Evolutionary conservation across 768 basidiomycete species (phyloP).

Genomic region (Leccinum obscurum): DNA sequence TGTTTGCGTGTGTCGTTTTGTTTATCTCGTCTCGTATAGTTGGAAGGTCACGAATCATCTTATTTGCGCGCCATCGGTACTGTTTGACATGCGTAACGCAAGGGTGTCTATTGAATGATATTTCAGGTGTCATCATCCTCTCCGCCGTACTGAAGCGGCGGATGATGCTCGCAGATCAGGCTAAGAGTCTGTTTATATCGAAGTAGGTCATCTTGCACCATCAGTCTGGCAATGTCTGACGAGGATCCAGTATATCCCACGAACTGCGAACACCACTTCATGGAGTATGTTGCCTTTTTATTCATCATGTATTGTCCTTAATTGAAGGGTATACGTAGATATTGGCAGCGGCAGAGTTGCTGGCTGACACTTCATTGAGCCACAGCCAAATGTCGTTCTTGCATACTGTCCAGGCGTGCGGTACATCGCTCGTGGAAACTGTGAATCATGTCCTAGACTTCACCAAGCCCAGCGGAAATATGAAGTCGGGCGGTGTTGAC

Average conservation of each 20-base stretch:
- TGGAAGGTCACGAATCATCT: conserved; percentile 88
- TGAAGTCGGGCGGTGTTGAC: conserved; percentile 75
- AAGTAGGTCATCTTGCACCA: no score
- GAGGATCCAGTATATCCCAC: no score
- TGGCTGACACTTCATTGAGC: conserved; percentile 79
- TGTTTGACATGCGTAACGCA: not conserved
- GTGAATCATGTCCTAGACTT: conserved; percentile 97
- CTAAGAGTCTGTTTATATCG: no score
- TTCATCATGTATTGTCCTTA: not conserved
- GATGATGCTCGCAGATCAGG: no score
- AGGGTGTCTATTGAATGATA: conserved; percentile 5
- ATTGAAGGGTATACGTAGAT: conserved; percentile 48
- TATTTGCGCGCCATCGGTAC: conserved; percentile 88
- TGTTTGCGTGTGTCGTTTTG: not conserved
- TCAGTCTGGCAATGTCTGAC: no score
- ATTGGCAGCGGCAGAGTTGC: conserved; percentile 85
- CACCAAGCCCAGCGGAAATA: conserved; percentile 88
- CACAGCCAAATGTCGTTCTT: conserved; percentile 84
- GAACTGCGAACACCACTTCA: conserved; percentile 52
- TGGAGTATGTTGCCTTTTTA: conserved; percentile 53
- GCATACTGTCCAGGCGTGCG: conserved; percentile 92
- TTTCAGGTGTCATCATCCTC: conserved; percentile 81
- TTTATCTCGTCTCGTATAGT: conserved; percentile 39
- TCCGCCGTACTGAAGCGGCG: conserved; percentile 48
- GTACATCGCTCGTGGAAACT: conserved; percentile 93